These are phyloP conservation scores for Colletotrichum musicola DNA, from an alignment of 2,329 filamentous ascomycete species.

Conservation along the genomic window DNA sequence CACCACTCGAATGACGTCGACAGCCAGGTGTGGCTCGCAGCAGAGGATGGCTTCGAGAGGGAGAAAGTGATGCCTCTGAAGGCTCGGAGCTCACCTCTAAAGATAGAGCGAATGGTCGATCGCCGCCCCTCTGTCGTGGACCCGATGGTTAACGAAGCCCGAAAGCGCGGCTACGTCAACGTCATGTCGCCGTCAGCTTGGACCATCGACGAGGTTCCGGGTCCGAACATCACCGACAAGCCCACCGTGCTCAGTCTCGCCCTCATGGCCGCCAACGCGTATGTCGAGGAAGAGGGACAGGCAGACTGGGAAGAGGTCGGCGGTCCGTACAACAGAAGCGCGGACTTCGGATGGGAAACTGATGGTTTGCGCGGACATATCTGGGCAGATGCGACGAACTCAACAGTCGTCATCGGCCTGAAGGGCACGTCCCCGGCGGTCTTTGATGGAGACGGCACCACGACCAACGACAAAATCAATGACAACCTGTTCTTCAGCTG, in stretches of 20 bases:
- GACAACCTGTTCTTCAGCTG: constrained; percentile 99
- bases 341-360: constrained; percentile 91
- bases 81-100: constrained; percentile 73
- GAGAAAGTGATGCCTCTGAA: constrained; percentile 66
- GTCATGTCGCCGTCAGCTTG: constrained; percentile 81
- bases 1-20: constrained; percentile 63
- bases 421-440: constrained; percentile 93
- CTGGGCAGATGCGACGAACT: constrained; percentile 87
- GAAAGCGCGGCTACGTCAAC: constrained; percentile 75
- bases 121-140: constrained; percentile 82
- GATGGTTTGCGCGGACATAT: constrained; percentile 94
- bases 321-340: constrained; percentile 84
- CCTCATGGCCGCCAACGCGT: constrained; percentile 90
- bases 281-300: constrained; percentile 78
- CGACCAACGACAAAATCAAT: constrained; percentile 96
- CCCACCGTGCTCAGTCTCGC: constrained; percentile 87
- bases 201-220: constrained; percentile 82
- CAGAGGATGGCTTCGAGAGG: constrained; percentile 68
- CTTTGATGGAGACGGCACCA: constrained; percentile 97
- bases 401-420: constrained; percentile 89
- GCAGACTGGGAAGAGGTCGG: constrained; percentile 88
- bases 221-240: constrained; percentile 88
- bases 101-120: constrained; percentile 86
- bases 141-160: constrained; percentile 79
- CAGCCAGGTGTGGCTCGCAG: constrained; percentile 68